Percentiles rank a stretch among this genome's conserved stretches.
Evolutionary conservation across 306 rosid genomes (phyloP).

Genomic region (Acacia crassicarpa): DNA sequence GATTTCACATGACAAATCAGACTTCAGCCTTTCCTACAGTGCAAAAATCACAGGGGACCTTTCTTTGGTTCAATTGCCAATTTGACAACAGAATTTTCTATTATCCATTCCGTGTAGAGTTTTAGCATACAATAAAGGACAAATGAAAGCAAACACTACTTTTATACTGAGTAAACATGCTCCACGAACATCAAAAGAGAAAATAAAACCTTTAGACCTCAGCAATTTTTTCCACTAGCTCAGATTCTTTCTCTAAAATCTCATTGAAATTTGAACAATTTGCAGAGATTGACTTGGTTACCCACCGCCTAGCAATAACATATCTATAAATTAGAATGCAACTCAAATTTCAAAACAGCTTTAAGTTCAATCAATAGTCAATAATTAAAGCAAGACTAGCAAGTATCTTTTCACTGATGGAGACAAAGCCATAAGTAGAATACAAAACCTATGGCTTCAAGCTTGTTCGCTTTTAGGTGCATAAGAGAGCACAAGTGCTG

Average conservation of each 20-base stretch:
- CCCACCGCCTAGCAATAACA: constrained; percentile 80
- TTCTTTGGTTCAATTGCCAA: constrained; percentile 15
- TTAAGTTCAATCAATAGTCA: constrained; percentile 19
- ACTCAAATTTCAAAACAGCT: constrained; percentile 15
- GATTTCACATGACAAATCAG: constrained; percentile 12
- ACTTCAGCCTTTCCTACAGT: background rate
- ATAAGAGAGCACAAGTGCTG: constrained; percentile 75
- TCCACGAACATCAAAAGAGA: constrained; percentile 23
- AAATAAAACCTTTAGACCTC: constrained; percentile 64
- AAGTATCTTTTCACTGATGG: constrained; percentile 17
- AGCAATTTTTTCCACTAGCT: constrained; percentile 90
- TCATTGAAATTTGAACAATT: constrained; percentile 60
- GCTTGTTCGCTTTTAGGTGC: constrained; percentile 89
- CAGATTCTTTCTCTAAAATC: constrained; percentile 82
- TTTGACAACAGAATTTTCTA: background rate
- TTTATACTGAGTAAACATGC: constrained; percentile 5
- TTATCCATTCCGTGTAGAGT: background rate
- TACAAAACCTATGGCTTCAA: constrained; percentile 77
- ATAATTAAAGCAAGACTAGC: constrained; percentile 12
- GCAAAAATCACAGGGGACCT: background rate
- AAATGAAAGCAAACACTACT: background rate
- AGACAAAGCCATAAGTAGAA: constrained; percentile 21
- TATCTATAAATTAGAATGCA: constrained; percentile 31
- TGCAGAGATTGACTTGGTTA: constrained; percentile 73
- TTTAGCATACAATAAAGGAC: background rate